phyloP scores from a whole-genome alignment of 352 stramenopile species.

The Phytophthora sp. region DNA sequence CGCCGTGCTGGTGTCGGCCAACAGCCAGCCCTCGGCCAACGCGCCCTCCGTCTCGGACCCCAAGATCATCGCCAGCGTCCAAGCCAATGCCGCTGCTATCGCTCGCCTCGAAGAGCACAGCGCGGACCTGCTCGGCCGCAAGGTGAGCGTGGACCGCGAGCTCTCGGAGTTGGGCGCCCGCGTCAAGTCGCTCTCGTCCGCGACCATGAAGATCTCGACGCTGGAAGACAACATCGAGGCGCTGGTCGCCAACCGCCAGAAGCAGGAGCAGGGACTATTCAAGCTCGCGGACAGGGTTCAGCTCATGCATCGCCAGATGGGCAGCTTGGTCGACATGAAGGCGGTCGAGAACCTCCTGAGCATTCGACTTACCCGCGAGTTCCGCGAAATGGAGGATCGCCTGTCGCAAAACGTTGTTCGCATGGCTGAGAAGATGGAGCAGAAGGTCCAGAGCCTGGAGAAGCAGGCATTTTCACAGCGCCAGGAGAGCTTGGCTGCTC shows the following conservation, averaged over 20 bases:
- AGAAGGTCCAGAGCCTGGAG: conserved; percentile 63
- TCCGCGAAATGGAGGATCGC: conserved; percentile 76
- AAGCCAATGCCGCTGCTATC: conserved; percentile 61
- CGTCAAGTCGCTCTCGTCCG: conserved; percentile 55
- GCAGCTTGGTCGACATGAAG: conserved; percentile 64
- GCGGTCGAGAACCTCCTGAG: conserved; percentile 70
- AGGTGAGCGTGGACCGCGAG: conserved; percentile 68
- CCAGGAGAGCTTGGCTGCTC: conserved; percentile 47
- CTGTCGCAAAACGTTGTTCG: conserved; percentile 60
- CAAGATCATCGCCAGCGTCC: conserved; percentile 41
- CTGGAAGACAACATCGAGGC: conserved; percentile 70
- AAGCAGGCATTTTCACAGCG: conserved; percentile 59
- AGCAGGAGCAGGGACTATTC: conserved; percentile 65
- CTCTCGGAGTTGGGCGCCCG: conserved; percentile 62
- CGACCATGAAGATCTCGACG: conserved; percentile 60
- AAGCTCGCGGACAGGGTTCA: conserved; percentile 60
- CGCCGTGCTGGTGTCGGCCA: conserved; percentile 36
- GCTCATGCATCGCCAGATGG: conserved; percentile 56
- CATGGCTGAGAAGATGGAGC: conserved; percentile 74
- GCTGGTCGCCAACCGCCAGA: conserved; percentile 48
- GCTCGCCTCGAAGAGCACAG: conserved; percentile 78
- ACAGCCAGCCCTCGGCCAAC: conserved; percentile 19
- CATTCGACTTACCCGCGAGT: conserved; percentile 68
- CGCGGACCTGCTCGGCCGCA: conserved; percentile 62
- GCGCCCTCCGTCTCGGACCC: conserved; percentile 22